Base-by-base conservation (phyloP, 2,329 filamentous ascomycete species). In the Alternaria angustiovoidea region DNA sequence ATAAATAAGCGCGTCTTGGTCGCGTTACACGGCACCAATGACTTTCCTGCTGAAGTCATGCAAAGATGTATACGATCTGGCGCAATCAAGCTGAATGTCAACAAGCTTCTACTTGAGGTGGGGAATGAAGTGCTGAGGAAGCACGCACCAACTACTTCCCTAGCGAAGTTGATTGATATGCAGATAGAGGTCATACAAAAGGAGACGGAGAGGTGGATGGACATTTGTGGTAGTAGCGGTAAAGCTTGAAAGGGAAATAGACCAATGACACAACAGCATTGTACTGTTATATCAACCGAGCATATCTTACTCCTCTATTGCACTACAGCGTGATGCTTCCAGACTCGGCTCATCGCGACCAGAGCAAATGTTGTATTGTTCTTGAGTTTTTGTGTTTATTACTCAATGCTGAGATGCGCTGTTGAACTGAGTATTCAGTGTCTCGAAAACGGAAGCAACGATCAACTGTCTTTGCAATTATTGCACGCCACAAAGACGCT, bases 11-110 rank as follows among this genome's bases (percentile, higher is more conserved):
- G 81, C 20, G 84, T 85, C 0, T 63, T 77, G 67, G 82, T 81
- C 75, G 86, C 85, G 1, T 75, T 88, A 30, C 86, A 88, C 62
- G 86, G 86, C 2, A 87, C 85, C 0, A 87, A 87, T 62, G 83
- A 82, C 43, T 87, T 87, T 61, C 75, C 80, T 1, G 73, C 81
- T 5, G 78, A 83, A n/a, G 72, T 86, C 3, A 83, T 86, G 80
- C 72, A 78, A 65, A 66, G 75, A 52, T 88, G 86, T 66, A 86
- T 88, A 65, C 71, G 73, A 22, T 78, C 79, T 14, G 85, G 86
- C 0, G 80, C 84, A n/a, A 78, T 81, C 24, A 87, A 87, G 72
- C 77, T 87, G 61, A 88, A 88, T 62, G 84, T 88, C 2, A 88
- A 88, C 64, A 84, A 83, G 72, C 66, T 83, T 36, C 78, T 86